phyloP scores from a whole-genome alignment of 2,329 filamentous ascomycete genomes.

The Aspergillus sp. region DNA sequence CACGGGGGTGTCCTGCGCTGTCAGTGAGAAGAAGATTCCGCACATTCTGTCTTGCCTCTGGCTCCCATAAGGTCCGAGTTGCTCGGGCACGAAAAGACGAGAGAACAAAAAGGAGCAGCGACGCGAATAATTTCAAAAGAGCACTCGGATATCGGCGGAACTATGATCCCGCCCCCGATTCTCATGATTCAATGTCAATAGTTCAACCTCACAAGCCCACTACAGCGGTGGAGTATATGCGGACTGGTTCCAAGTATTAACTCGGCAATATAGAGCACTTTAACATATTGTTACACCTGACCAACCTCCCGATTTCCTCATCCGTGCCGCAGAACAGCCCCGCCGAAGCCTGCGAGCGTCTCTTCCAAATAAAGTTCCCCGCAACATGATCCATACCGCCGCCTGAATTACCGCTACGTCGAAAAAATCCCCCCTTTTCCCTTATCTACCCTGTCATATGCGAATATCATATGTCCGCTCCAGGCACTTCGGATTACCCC shows the following conservation, averaged over 20 bases:
- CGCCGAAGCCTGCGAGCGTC: neutral
- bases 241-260: neutral
- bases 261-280: neutral
- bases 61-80: neutral
- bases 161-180: constrained; percentile 37
- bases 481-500: constrained; percentile 26
- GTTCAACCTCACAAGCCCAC: constrained; percentile 5
- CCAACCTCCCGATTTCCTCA: neutral
- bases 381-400: constrained; percentile 29
- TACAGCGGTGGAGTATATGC: neutral
- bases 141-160: constrained; percentile 30
- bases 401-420: constrained; percentile 18
- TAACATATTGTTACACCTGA: neutral
- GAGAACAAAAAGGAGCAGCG: neutral
- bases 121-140: constrained; percentile 5
- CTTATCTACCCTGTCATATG: constrained; percentile 31
- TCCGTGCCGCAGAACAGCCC: neutral
- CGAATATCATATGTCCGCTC: constrained; percentile 45
- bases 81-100: neutral
- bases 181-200: constrained; percentile 34
- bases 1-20: constrained; percentile 26
- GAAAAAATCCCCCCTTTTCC: neutral
- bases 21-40: constrained; percentile 56
- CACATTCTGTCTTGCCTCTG: constrained; percentile 36
- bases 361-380: constrained; percentile 7